These are phyloP conservation scores for Tylopilus felleus DNA, from an alignment of 768 basidiomycete species.

Conservation along the genomic window DNA sequence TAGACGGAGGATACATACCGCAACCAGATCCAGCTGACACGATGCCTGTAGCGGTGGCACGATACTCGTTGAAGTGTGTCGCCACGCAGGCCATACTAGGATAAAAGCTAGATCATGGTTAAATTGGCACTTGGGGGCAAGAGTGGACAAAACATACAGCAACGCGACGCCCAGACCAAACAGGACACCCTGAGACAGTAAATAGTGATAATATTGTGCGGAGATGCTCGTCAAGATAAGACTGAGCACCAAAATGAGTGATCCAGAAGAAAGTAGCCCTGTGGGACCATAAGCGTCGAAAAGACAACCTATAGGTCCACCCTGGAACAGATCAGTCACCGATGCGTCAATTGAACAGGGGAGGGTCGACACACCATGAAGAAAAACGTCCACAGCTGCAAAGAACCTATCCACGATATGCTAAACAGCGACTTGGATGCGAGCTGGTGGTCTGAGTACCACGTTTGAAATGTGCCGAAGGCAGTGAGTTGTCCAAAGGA, in stretches of 20 bases:
- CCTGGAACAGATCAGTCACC: slow-evolving; percentile 36
- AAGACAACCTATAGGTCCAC: slow-evolving; percentile 55
- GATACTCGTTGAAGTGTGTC: slow-evolving; percentile 60
- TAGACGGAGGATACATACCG: slow-evolving; percentile 36
- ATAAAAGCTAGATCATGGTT: slow-evolving; percentile 51
- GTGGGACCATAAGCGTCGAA: slow-evolving; percentile 63
- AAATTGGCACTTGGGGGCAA: slow-evolving; percentile 1
- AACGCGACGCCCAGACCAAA: slow-evolving; percentile 66
- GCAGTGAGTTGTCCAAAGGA: slow-evolving; percentile 71
- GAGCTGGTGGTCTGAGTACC: slow-evolving; percentile 63
- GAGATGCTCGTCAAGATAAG: slow-evolving; percentile 62
- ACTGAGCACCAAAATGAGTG: slow-evolving; percentile 45
- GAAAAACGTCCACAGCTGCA: slow-evolving; percentile 70
- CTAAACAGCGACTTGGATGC: slow-evolving; percentile 45
- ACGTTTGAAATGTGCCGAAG: slow-evolving; percentile 70
- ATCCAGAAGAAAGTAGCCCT: slow-evolving; percentile 49
- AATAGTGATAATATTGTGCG: slow-evolving; percentile 54
- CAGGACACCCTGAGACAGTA: slow-evolving; percentile 59
- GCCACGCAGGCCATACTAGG: slow-evolving; percentile 65
- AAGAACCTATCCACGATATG: slow-evolving; percentile 69
- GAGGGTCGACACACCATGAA: slow-evolving; percentile 48
- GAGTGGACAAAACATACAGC: slow-evolving; percentile 42
- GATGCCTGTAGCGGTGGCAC: slow-evolving; percentile 71
- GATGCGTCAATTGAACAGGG: background rate
- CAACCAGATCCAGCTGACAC: slow-evolving; percentile 67